Conservation (phyloP, 257 asterid genomes). For the Solanum piurae region DNA sequence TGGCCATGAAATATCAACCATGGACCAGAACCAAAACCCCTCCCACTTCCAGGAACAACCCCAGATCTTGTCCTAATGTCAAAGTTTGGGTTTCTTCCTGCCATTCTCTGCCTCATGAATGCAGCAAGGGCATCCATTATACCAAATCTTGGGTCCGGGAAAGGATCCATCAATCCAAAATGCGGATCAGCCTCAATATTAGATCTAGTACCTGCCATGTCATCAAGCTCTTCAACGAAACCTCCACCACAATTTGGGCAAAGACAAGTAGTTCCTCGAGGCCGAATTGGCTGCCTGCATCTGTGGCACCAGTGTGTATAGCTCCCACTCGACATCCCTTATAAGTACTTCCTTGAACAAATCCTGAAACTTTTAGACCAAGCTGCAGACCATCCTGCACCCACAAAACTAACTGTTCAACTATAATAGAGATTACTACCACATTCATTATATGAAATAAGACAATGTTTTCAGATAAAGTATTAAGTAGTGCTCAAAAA, state of each 20-base stretch:
- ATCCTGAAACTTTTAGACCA: not conserved
- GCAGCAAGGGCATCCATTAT: conserved; percentile 70
- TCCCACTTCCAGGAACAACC: conserved; percentile 25
- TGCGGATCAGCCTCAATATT: conserved; percentile 26
- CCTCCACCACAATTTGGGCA: conserved; percentile 80
- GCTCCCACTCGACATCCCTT: conserved; percentile 24
- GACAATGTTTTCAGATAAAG: not conserved
- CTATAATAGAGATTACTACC: not conserved
- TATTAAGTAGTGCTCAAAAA: not conserved
- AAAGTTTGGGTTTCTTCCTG: conserved; percentile 53
- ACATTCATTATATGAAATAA: not conserved
- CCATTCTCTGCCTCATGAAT: conserved; percentile 70
- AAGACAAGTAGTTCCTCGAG: conserved; percentile 23
- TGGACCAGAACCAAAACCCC: conserved; percentile 38
- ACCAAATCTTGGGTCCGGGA: conserved; percentile 28
- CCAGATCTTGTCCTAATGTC: conserved; percentile 57
- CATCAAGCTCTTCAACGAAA: conserved; percentile 70
- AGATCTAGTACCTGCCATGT: conserved; percentile 18
- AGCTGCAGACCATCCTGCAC: not conserved
- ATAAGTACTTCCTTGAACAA: not conserved
- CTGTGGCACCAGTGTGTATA: conserved; percentile 89
- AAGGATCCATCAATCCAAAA: conserved; percentile 18
- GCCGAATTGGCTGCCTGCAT: conserved; percentile 57
- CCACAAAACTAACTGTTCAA: not conserved
- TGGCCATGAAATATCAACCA: conserved; percentile 41